Evolutionary conservation across 2,329 filamentous ascomycete species (phyloP).

Genomic region (Chaetomium sp.): DNA sequence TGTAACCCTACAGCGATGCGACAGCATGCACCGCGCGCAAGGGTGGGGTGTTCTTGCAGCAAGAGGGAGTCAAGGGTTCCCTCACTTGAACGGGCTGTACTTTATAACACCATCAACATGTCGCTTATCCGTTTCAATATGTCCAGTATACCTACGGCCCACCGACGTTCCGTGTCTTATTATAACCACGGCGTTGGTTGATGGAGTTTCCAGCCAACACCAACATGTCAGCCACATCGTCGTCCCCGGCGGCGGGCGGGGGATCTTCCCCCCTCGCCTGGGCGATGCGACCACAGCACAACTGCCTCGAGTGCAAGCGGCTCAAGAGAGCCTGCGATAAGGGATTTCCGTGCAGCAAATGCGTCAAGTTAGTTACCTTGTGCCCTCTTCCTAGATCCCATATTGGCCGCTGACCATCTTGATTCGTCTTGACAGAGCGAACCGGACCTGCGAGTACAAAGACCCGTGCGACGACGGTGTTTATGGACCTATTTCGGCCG

Average conservation of each 20-base stretch:
- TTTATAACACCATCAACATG: slow-evolving; percentile 22
- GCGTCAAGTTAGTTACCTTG: slow-evolving; percentile 36
- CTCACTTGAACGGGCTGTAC: slow-evolving; percentile 21
- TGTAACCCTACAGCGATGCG: neutral
- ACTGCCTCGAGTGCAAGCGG: slow-evolving; percentile 37
- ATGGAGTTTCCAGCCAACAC: slow-evolving; percentile 4
- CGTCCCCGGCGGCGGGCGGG: slow-evolving; percentile 26
- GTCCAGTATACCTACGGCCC: slow-evolving; percentile 6
- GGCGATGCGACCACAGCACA: slow-evolving; percentile 34
- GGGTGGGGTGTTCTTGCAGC: too few species aligned
- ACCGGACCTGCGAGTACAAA: slow-evolving; percentile 13
- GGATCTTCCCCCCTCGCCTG: slow-evolving; percentile 22
- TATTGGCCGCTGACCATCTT: neutral
- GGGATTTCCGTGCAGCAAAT: slow-evolving; percentile 37
- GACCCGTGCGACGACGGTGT: slow-evolving; percentile 24
- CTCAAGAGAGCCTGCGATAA: slow-evolving; percentile 40
- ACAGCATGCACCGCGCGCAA: neutral
- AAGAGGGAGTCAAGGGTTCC: neutral
- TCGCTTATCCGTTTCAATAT: slow-evolving; percentile 8
- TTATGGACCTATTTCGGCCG: slow-evolving; percentile 34
- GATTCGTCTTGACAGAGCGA: neutral
- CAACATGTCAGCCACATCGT: slow-evolving; percentile 31
- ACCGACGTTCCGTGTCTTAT: slow-evolving; percentile 17
- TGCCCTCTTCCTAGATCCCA: neutral
- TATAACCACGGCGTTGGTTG: slow-evolving; percentile 15